Conservation (phyloP, 257 asterid genomes). For the Petunia axillaris region DNA sequence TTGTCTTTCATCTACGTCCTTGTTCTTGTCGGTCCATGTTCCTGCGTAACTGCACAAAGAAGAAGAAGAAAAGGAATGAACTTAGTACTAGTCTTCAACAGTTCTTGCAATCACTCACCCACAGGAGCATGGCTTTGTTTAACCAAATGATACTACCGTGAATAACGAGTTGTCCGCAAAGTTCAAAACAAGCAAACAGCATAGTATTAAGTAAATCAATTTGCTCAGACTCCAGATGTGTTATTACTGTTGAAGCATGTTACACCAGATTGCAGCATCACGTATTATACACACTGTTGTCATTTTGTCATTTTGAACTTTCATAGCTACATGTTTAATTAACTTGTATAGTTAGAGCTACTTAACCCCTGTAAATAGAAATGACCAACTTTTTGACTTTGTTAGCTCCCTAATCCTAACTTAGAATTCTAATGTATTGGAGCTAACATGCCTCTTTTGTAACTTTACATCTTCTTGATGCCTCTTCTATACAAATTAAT, state of each 20-base stretch:
- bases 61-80: not conserved
- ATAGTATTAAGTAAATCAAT: not conserved
- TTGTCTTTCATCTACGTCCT: slow-evolving; percentile 67
- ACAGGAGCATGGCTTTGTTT: not conserved
- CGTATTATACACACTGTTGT: not conserved
- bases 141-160: not conserved
- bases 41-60: slow-evolving; percentile 71
- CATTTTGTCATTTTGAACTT: not conserved
- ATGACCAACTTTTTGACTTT: too few species aligned
- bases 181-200: not conserved
- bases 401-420: too few species aligned
- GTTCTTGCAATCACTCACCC: not conserved
- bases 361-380: too few species aligned
- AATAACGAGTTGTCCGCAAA: not conserved
- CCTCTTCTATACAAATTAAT: too few species aligned
- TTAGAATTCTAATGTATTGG: too few species aligned
- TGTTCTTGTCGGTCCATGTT: slow-evolving; percentile 83
- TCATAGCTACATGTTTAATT: too few species aligned
- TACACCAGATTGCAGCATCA: not conserved
- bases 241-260: not conserved
- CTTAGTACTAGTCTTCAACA: not conserved
- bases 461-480: too few species aligned
- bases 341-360: too few species aligned
- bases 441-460: too few species aligned
- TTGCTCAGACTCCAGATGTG: not conserved